Evolutionary conservation across 129 eudicot species (phyloP).

Genomic region (Lactuca sativa): DNA sequence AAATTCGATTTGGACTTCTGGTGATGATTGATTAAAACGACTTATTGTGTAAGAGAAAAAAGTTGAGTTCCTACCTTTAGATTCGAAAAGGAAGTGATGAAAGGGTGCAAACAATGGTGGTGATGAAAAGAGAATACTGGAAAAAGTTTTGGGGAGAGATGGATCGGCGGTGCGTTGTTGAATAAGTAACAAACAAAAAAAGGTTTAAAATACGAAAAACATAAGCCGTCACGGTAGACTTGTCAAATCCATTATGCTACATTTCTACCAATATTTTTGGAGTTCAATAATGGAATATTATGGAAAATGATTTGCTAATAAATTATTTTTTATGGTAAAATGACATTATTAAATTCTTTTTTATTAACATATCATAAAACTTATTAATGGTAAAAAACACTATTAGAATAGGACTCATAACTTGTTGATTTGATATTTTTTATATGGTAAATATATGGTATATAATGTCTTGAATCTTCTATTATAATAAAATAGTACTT

Average conservation of each 20-base stretch:
- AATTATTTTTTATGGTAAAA: too few species aligned
- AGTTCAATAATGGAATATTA: neutral
- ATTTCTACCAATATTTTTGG: neutral
- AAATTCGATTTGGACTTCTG: conserved; percentile 2
- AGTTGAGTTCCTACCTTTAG: conserved; percentile 17
- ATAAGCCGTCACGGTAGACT: conserved; percentile 31
- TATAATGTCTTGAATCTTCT: too few species aligned
- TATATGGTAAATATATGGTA: too few species aligned
- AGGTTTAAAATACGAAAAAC: neutral
- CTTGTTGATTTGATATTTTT: too few species aligned
- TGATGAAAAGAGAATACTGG: conserved; percentile 21
- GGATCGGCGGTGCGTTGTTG: conserved; percentile 26
- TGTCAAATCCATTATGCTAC: conserved; percentile 6
- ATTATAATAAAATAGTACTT: too few species aligned
- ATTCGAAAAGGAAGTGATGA: conserved; percentile 20
- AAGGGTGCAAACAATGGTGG: conserved; percentile 5
- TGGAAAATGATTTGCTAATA: too few species aligned
- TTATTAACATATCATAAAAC: too few species aligned
- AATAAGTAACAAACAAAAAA: conserved; percentile 13
- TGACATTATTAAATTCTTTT: too few species aligned
- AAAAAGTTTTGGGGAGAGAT: conserved; percentile 9
- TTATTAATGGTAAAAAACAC: too few species aligned
- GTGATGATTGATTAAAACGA: conserved; percentile 21
- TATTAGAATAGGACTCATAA: too few species aligned
- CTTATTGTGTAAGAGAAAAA: neutral